Percentiles rank a stretch among this genome's conserved stretches.
Conservation (phyloP, 768 basidiomycete species). For the Daedalea quercina region DNA sequence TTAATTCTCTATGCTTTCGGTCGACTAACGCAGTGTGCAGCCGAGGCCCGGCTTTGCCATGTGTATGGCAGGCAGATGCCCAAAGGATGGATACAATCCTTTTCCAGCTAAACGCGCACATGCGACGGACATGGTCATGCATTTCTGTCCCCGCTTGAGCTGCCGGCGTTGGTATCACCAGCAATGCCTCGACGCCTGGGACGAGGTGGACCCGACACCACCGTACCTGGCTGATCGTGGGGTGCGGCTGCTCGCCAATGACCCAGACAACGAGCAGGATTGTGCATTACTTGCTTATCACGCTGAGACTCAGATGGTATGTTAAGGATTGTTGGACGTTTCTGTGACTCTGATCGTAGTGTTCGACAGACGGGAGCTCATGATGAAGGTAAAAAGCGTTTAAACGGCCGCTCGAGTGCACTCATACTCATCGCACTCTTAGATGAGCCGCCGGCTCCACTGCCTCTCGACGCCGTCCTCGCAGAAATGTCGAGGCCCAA, state of each 20-base stretch:
- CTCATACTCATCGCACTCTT: background rate
- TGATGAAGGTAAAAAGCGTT: background rate
- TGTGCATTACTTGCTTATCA: slow-evolving; percentile 7
- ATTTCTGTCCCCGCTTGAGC: slow-evolving; percentile 13
- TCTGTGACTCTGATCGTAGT: too few relatives aligned
- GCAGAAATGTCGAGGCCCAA: background rate
- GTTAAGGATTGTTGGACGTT: too few relatives aligned
- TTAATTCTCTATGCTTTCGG: slow-evolving; percentile 1
- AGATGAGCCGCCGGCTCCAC: too few relatives aligned
- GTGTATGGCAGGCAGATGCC: background rate
- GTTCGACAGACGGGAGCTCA: too few relatives aligned
- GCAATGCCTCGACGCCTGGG: slow-evolving; percentile 1
- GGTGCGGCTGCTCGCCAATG: slow-evolving; percentile 13
- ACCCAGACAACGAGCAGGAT: slow-evolving; percentile 8
- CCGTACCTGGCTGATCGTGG: slow-evolving; percentile 6
- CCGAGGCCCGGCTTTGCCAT: background rate
- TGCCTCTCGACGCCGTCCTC: background rate
- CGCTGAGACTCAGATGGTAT: background rate
- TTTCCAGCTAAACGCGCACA: background rate
- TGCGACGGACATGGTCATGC: slow-evolving; percentile 6
- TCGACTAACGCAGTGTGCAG: background rate
- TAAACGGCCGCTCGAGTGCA: background rate
- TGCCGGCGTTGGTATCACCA: slow-evolving; percentile 17
- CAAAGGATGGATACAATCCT: slow-evolving; percentile 2
- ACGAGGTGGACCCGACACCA: background rate